Conservation (phyloP, 306 rosid genomes). For the Erythrophleum fordii region DNA sequence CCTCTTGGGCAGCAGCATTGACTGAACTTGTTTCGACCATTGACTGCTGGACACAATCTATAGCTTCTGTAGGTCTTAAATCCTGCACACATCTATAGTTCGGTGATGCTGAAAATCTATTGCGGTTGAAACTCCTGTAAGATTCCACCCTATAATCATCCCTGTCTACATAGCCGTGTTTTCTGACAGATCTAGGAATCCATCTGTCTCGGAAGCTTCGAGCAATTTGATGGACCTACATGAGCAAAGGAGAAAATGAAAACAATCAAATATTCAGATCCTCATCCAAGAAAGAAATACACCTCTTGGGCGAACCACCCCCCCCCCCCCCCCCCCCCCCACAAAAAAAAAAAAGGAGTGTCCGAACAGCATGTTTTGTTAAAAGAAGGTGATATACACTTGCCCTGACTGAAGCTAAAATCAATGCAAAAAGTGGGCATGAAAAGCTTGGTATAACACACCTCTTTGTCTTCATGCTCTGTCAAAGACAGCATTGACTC, state of each 20-base stretch:
- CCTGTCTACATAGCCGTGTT: conserved; percentile 61
- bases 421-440: conserved; percentile 5
- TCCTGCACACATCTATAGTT: conserved; percentile 64
- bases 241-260: conserved; percentile 36
- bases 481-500: conserved; percentile 89
- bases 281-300: conserved; percentile 29
- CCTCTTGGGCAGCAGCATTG: conserved; percentile 54
- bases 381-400: not conserved
- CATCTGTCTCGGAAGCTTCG: conserved; percentile 93
- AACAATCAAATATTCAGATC: conserved; percentile 25
- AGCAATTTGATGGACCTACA: conserved; percentile 97
- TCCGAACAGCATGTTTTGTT: conserved; percentile 8
- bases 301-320: not conserved
- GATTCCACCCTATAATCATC: conserved; percentile 67
- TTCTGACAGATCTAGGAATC: conserved; percentile 72
- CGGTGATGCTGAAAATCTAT: conserved; percentile 55
- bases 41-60: conserved; percentile 56
- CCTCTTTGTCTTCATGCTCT: conserved; percentile 97
- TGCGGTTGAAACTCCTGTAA: conserved; percentile 58
- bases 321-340: too few relatives aligned
- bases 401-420: conserved; percentile 18
- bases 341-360: not conserved
- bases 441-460: conserved; percentile 33
- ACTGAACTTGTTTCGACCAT: conserved; percentile 43
- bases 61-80: conserved; percentile 65